Evolutionary conservation across 768 basidiomycete genomes (phyloP).

Genomic region (Auricularia sp.): DNA sequence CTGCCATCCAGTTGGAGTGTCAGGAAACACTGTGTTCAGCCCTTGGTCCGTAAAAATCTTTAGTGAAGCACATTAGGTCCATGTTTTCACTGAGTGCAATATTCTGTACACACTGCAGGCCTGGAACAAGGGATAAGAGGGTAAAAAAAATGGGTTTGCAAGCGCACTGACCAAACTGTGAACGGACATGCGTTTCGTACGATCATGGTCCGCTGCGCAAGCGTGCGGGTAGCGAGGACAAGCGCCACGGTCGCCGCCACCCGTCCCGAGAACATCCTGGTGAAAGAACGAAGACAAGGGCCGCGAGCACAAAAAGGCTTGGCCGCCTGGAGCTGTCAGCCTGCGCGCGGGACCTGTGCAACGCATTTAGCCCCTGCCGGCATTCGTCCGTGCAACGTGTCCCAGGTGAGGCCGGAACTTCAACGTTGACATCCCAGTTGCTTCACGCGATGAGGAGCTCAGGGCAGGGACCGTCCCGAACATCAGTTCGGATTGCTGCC

Average conservation of each 20-base stretch:
- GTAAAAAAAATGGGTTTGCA: neutral
- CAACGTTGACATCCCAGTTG: too few species aligned
- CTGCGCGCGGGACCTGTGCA: neutral
- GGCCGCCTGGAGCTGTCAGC: neutral
- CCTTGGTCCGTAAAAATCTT: neutral
- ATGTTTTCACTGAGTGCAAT: neutral
- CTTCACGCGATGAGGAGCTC: too few species aligned
- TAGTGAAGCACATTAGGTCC: neutral
- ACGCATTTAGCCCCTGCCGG: neutral
- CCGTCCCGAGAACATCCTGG: neutral
- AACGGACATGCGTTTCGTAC: neutral
- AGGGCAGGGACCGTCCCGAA: too few species aligned
- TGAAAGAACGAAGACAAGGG: neutral
- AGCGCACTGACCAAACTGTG: neutral
- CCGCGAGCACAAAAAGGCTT: neutral
- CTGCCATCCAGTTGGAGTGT: slow-evolving; percentile 8
- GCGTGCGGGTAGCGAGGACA: neutral
- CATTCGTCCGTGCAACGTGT: neutral
- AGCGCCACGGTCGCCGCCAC: neutral
- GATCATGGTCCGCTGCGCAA: neutral
- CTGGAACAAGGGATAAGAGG: neutral
- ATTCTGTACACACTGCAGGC: neutral
- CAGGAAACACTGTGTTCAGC: neutral
- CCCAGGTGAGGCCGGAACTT: neutral
- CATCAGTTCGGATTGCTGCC: too few species aligned